Evolutionary conservation across 495 filamentous ascomycete genomes (phyloP).

Genomic region (Xylaria sp.): DNA sequence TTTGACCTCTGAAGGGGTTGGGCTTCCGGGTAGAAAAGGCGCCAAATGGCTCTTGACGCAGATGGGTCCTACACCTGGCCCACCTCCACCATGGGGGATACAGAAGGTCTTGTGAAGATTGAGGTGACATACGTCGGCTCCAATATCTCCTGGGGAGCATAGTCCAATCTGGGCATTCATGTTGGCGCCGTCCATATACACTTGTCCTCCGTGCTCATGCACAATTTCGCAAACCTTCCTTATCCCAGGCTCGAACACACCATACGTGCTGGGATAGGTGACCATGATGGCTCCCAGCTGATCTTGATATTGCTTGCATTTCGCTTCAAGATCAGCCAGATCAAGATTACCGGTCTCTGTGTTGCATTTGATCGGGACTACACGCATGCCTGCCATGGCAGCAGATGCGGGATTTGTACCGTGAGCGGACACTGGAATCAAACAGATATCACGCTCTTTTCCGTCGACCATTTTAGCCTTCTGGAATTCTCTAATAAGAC

Average conservation of each 20-base stretch:
- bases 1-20: constrained; percentile 36
- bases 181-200: constrained; percentile 99
- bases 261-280: constrained; percentile 97
- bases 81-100: constrained; percentile 96
- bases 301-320: constrained; percentile 85
- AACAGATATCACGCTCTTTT: constrained; percentile 83
- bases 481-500: constrained; percentile 87
- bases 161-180: constrained; percentile 99
- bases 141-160: constrained; percentile 96
- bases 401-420: constrained; percentile 97
- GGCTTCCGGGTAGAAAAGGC: constrained; percentile 72
- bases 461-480: constrained; percentile 63
- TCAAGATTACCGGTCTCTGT: constrained; percentile 89
- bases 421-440: constrained; percentile 96
- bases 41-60: constrained; percentile 85
- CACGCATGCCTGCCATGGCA: constrained; percentile 97
- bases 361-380: constrained; percentile 93
- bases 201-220: constrained; percentile 88
- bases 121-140: constrained; percentile 96
- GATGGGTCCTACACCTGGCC: constrained; percentile 94
- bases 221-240: constrained; percentile 87
- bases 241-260: constrained; percentile 92
- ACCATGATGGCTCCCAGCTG: constrained; percentile 97
- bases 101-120: constrained; percentile 99
- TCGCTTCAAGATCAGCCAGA: constrained; percentile 81